phyloP scores from a whole-genome alignment of 176 grass and related monocot genomes.

The Aegilops speltoides region DNA sequence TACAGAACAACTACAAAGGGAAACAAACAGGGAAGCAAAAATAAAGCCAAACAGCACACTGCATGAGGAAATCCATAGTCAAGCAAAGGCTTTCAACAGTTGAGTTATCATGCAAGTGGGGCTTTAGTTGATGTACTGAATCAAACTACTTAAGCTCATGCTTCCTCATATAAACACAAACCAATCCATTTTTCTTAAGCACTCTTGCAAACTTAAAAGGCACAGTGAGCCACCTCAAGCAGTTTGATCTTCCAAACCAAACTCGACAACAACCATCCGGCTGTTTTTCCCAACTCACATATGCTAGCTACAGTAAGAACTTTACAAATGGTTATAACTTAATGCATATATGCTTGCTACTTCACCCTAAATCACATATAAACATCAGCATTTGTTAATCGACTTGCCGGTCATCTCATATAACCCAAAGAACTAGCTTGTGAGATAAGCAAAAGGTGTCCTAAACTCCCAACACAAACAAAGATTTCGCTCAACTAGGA shows the following conservation, averaged over 20 bases:
- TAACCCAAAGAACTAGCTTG: neutral
- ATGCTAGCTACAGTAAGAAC: neutral
- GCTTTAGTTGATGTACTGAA: neutral
- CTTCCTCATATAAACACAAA: neutral
- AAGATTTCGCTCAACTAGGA: neutral
- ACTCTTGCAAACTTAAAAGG: neutral
- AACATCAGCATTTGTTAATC: neutral
- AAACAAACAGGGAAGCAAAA: neutral
- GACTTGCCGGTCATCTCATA: neutral
- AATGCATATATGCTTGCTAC: neutral
- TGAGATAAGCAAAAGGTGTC: neutral
- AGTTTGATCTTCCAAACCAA: neutral
- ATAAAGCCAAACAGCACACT: neutral
- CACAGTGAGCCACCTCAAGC: neutral
- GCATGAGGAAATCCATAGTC: neutral
- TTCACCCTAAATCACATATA: neutral
- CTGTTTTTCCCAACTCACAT: neutral
- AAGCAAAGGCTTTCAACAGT: neutral
- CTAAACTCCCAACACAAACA: neutral
- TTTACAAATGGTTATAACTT: neutral
- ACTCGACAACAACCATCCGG: neutral
- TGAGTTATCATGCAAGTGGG: neutral
- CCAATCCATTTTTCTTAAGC: neutral
- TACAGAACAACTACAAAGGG: neutral
- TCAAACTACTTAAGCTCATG: neutral